Evolutionary conservation across 805 yeast species (phyloP).

Genomic region (Starmerella powellii): DNA sequence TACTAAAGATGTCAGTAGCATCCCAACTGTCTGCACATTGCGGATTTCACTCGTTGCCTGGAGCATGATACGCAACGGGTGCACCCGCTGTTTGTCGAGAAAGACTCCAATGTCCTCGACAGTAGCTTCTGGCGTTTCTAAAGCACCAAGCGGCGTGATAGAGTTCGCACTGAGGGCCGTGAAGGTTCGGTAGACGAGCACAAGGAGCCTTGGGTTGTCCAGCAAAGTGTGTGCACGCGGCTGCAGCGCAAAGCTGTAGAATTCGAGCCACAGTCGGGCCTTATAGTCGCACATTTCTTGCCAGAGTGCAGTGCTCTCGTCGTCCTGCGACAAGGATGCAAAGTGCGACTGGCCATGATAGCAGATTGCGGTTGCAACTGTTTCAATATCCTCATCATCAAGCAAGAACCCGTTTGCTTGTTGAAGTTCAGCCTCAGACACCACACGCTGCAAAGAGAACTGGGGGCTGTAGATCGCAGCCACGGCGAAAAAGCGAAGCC

Average conservation of each 20-base stretch:
- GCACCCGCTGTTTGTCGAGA: conserved; percentile 10
- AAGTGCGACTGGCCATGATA: conserved; percentile 23
- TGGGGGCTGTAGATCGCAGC: conserved; percentile 15
- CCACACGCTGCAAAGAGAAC: conserved; percentile 22
- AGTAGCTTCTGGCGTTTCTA: conserved; percentile 16
- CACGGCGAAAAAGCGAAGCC: conserved; percentile 23
- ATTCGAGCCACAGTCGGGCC: conserved; percentile 16
- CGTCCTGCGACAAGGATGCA: conserved; percentile 7
- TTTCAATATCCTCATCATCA: conserved; percentile 24
- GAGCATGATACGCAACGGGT: conserved; percentile 11
- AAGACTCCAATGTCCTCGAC: conserved; percentile 2
- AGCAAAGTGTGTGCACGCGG: conserved; percentile 21
- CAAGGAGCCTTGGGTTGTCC: conserved; percentile 19
- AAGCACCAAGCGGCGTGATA: conserved; percentile 20
- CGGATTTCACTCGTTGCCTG: conserved; percentile 10
- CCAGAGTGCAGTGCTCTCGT: conserved; percentile 18
- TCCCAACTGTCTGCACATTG: conserved; percentile 17
- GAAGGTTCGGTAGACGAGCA: conserved; percentile 24
- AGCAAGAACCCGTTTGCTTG: conserved; percentile 27
- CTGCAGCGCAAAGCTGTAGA: conserved; percentile 22
- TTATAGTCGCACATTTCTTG: conserved; percentile 22
- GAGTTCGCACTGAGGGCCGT: conserved; percentile 16
- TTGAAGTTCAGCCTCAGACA: conserved; percentile 24
- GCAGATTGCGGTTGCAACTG: conserved; percentile 25
- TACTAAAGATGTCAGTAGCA: conserved; percentile 25